phyloP scores from a whole-genome alignment of 169 alveolate genomes.

The Perkinsus marinus region DNA sequence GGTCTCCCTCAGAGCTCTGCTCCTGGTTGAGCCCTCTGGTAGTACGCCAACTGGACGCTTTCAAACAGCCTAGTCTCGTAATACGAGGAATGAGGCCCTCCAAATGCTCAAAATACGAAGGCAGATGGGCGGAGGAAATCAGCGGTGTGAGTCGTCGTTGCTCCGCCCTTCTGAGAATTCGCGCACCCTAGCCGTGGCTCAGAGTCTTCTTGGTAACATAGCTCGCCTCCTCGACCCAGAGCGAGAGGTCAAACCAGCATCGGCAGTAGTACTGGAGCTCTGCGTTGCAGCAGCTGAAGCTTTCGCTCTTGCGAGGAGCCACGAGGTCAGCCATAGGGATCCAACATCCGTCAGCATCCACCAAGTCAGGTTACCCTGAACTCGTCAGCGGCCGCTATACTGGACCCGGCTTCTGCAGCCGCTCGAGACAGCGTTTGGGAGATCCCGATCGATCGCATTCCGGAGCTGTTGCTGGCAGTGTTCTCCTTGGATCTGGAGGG shows the following conservation, averaged over 20 bases:
- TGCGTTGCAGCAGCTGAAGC: not conserved
- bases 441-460: not conserved
- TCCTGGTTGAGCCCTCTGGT: not conserved
- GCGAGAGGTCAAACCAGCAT: not conserved
- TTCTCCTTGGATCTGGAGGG: not conserved
- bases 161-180: too few relatives aligned
- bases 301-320: not conserved
- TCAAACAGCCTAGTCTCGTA: not conserved
- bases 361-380: not conserved
- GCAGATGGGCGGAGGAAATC: not conserved
- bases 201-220: not conserved
- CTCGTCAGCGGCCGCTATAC: not conserved
- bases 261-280: not conserved
- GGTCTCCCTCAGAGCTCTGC: not conserved
- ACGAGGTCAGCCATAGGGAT: not conserved
- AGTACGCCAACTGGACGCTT: not conserved
- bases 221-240: not conserved
- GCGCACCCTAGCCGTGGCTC: too few relatives aligned
- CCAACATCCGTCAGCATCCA: not conserved
- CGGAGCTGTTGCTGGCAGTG: not conserved
- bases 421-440: not conserved
- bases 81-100: not conserved
- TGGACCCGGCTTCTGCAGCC: not conserved
- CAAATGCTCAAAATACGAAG: not conserved
- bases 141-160: not conserved